These are phyloP conservation scores for Dictyostelium intermedium DNA, from an alignment of 78 protist species.

Conservation along the genomic window DNA sequence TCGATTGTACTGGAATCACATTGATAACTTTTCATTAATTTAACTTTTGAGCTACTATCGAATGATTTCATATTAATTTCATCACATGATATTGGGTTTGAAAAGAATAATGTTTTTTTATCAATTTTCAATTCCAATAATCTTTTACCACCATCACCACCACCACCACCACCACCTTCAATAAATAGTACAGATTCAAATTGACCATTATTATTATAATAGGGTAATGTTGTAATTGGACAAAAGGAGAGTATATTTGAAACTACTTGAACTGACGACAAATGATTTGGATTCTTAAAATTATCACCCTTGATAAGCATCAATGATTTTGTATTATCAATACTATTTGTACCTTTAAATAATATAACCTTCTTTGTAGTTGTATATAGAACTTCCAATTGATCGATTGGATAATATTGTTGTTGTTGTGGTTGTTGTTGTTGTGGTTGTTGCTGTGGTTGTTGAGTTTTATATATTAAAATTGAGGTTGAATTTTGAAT, in stretches of 20 bases:
- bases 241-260: background rate
- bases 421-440: background rate
- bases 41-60: background rate
- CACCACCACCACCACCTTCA: background rate
- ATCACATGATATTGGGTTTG: background rate
- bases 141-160: background rate
- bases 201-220: background rate
- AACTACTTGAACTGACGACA: background rate
- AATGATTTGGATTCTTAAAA: background rate
- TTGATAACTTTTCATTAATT: background rate
- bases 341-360: conserved; percentile 6
- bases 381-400: conserved; percentile 28
- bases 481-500: background rate
- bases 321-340: background rate
- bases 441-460: background rate
- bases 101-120: background rate
- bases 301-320: conserved; percentile 50
- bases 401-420: conserved; percentile 21
- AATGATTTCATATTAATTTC: background rate
- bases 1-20: background rate
- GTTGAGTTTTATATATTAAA: background rate
- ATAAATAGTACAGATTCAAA: background rate
- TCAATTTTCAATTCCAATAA: background rate
- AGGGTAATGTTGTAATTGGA: conserved; percentile 20
- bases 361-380: conserved; percentile 12